These are phyloP conservation scores for Medicago arabica DNA, from an alignment of 306 rosid genomes.

Conservation along the genomic window DNA sequence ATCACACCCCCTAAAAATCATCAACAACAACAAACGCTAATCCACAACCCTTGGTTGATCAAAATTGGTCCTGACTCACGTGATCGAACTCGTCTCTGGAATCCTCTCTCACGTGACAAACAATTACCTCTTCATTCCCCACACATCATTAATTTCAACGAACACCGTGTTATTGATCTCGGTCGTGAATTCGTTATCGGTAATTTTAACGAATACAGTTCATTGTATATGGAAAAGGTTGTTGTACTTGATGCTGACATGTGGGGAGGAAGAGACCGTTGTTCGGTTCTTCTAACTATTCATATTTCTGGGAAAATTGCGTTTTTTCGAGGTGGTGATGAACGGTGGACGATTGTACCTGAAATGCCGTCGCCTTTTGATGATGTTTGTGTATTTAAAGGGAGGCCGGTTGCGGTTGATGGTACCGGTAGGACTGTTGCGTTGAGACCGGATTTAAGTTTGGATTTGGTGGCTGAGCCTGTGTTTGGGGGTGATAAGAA, in stretches of 20 bases:
- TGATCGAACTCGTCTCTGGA: background rate
- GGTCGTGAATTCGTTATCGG: slow-evolving; percentile 61
- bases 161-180: slow-evolving; percentile 50
- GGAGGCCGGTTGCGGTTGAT: slow-evolving; percentile 69
- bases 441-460: slow-evolving; percentile 46
- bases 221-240: slow-evolving; percentile 75
- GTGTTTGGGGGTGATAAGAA: slow-evolving; percentile 95
- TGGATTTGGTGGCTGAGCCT: slow-evolving; percentile 56
- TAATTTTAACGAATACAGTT: background rate
- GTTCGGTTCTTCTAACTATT: slow-evolving; percentile 65
- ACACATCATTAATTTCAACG: slow-evolving; percentile 42
- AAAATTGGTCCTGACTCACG: slow-evolving; percentile 16
- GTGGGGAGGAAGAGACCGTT: background rate
- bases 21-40: background rate
- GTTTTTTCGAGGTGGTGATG: slow-evolving; percentile 58
- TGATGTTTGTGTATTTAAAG: slow-evolving; percentile 62
- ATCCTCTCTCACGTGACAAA: slow-evolving; percentile 1
- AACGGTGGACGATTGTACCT: slow-evolving; percentile 62
- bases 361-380: slow-evolving; percentile 76
- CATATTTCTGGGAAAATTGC: slow-evolving; percentile 83
- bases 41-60: slow-evolving; percentile 34
- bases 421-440: slow-evolving; percentile 61
- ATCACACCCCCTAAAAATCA: slow-evolving; percentile 26
- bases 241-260: slow-evolving; percentile 22
- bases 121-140: slow-evolving; percentile 45